Conservation (phyloP, 768 basidiomycete genomes). For the Mycena filopes region DNA sequence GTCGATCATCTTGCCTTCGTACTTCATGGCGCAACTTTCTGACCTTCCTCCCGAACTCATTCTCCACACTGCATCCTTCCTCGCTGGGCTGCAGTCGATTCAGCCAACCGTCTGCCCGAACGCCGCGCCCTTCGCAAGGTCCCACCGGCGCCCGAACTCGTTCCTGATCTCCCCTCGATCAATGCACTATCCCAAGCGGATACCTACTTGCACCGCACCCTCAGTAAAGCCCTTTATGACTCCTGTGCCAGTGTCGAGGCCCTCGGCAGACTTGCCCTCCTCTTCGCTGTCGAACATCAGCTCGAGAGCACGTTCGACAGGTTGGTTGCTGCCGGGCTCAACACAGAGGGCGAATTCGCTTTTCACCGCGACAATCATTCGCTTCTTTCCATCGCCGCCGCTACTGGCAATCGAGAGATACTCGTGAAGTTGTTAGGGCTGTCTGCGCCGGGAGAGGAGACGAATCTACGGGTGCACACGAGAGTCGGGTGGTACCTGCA, state of each 20-base stretch:
- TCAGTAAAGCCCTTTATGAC: not conserved
- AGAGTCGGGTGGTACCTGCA: not conserved
- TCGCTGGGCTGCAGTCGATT: not conserved
- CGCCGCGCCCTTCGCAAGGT: too few relatives aligned
- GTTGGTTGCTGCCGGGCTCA: slow-evolving; percentile 3
- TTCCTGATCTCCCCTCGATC: not conserved
- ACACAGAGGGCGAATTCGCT: not conserved
- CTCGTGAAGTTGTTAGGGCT: not conserved
- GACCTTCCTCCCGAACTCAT: not conserved
- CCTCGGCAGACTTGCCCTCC: slow-evolving; percentile 2
- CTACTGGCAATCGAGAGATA: not conserved
- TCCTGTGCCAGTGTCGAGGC: not conserved
- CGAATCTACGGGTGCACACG: not conserved
- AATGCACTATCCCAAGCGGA: not conserved
- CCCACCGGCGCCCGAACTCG: not conserved
- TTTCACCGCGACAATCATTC: not conserved
- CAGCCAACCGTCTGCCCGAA: not conserved
- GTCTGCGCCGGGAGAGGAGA: not conserved
- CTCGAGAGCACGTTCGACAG: slow-evolving; percentile 1
- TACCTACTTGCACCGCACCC: not conserved
- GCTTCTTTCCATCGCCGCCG: not conserved
- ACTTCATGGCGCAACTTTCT: not conserved
- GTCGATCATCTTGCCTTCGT: not conserved
- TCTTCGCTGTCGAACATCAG: slow-evolving; percentile 7
- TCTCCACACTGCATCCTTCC: not conserved